These are phyloP conservation scores for Talaromyces liani DNA, from an alignment of 495 filamentous ascomycete species.

Conservation along the genomic window DNA sequence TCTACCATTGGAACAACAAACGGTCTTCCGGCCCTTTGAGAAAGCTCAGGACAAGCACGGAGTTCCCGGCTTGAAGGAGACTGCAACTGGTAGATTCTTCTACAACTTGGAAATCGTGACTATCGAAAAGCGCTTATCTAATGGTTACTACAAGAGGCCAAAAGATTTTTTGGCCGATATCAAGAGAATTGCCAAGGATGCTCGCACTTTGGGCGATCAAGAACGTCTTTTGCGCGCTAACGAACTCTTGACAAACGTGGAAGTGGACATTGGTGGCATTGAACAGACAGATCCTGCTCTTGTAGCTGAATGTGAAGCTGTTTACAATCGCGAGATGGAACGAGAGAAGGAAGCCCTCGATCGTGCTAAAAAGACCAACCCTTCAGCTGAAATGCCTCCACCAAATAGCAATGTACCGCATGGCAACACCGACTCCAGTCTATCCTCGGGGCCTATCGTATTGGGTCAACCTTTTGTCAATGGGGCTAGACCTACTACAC, in stretches of 20 bases:
- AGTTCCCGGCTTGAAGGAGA: conserved; percentile 60
- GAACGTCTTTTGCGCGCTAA: conserved; percentile 77
- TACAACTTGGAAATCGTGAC: conserved; percentile 92
- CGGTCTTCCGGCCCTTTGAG: conserved; percentile 63
- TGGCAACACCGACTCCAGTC: conserved; percentile 32
- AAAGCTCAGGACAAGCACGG: conserved; percentile 66
- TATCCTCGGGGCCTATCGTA: conserved; percentile 50
- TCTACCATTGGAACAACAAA: conserved; percentile 49
- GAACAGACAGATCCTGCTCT: conserved; percentile 55
- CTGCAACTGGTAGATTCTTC: conserved; percentile 69
- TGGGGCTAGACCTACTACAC: conserved; percentile 43
- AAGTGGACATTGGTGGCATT: conserved; percentile 76
- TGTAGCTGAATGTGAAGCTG: conserved; percentile 60
- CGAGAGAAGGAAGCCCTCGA: conserved; percentile 59
- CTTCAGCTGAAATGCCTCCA: conserved; percentile 20
- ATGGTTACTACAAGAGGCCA: conserved; percentile 88
- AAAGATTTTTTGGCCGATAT: conserved; percentile 84
- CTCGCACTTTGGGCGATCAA: conserved; percentile 63
- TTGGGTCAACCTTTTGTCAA: conserved; percentile 52
- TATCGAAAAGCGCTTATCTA: conserved; percentile 88
- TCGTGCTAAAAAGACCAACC: conserved; percentile 48
- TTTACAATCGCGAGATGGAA: conserved; percentile 67
- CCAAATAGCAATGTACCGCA: conserved; percentile 35
- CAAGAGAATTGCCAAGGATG: conserved; percentile 74
- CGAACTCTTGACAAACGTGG: conserved; percentile 83